Percentiles rank a stretch among this genome's conserved stretches.
These are phyloP conservation scores for Polygonum aviculare DNA, from an alignment of 148 eudicot genomes.

Conservation along the genomic window DNA sequence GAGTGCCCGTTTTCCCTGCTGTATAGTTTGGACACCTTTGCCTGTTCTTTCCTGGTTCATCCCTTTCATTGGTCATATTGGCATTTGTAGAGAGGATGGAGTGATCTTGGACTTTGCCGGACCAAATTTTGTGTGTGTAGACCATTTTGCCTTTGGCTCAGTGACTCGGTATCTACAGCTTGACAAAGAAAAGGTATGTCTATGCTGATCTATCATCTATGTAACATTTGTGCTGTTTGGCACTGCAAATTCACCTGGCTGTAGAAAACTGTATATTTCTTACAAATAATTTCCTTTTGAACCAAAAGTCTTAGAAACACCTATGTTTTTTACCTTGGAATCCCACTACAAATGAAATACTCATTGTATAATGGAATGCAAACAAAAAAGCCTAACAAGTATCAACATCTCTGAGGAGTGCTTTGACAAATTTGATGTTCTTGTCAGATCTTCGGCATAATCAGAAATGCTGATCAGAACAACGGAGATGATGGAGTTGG, in stretches of 20 bases:
- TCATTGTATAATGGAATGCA: too few relatives aligned
- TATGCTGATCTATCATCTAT: not conserved
- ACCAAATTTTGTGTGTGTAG: constrained; percentile 87
- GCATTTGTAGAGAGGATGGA: constrained; percentile 95
- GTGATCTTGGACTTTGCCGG: constrained; percentile 94
- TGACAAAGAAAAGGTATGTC: constrained; percentile 55
- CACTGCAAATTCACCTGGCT: too few relatives aligned
- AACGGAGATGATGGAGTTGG: constrained; percentile 18
- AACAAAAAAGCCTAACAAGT: too few relatives aligned
- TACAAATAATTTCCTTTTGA: too few relatives aligned
- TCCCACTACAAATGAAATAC: too few relatives aligned
- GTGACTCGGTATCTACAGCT: constrained; percentile 67
- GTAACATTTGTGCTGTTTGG: not conserved
- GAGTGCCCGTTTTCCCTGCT: constrained; percentile 68
- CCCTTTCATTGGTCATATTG: constrained; percentile 88
- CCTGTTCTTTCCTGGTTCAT: constrained; percentile 88
- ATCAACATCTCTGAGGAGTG: not conserved
- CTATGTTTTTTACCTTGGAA: too few relatives aligned
- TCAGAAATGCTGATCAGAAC: constrained; percentile 23
- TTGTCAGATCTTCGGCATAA: constrained; percentile 12
- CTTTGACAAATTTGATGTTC: not conserved
- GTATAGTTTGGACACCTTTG: constrained; percentile 93
- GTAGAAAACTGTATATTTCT: too few relatives aligned
- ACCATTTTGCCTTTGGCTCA: constrained; percentile 79
- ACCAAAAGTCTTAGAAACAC: too few relatives aligned